These are phyloP conservation scores for Trichocomaceae sp. DNA, from an alignment of 2,329 filamentous ascomycete genomes.

Conservation along the genomic window DNA sequence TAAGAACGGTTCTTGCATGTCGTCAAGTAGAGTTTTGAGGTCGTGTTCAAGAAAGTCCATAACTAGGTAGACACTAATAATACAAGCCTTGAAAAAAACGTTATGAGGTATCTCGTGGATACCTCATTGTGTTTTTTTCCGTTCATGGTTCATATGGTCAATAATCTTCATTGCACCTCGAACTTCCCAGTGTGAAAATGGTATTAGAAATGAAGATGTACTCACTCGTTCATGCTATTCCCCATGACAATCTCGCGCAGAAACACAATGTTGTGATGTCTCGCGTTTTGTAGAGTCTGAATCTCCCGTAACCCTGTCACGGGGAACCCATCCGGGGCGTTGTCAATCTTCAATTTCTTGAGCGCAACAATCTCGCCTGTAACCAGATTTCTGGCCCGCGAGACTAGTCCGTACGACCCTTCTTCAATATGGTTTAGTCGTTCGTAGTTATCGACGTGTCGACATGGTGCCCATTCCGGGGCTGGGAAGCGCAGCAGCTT, in stretches of 20 bases:
- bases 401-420: constrained; percentile 92
- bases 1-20: constrained; percentile 90
- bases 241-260: constrained; percentile 81
- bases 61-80: constrained; percentile 73
- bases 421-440: constrained; percentile 96
- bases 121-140: neutral
- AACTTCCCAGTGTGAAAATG: constrained; percentile 29
- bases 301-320: constrained; percentile 93
- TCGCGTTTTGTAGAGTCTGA: constrained; percentile 73
- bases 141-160: constrained; percentile 24
- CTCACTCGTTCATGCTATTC: constrained; percentile 53
- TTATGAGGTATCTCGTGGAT: constrained; percentile 9
- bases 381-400: constrained; percentile 65
- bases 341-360: constrained; percentile 88
- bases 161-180: constrained; percentile 26
- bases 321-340: constrained; percentile 71
- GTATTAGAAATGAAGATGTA: constrained; percentile 13
- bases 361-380: constrained; percentile 81
- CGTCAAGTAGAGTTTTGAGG: constrained; percentile 82
- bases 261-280: constrained; percentile 74
- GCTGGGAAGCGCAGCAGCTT: constrained; percentile 65
- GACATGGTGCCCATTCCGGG: constrained; percentile 61
- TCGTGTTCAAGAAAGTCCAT: constrained; percentile 98
- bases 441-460: constrained; percentile 81
- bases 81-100: constrained; percentile 6